phyloP scores from a whole-genome alignment of 2,329 filamentous ascomycete species.

The Colletotrichum sojae region DNA sequence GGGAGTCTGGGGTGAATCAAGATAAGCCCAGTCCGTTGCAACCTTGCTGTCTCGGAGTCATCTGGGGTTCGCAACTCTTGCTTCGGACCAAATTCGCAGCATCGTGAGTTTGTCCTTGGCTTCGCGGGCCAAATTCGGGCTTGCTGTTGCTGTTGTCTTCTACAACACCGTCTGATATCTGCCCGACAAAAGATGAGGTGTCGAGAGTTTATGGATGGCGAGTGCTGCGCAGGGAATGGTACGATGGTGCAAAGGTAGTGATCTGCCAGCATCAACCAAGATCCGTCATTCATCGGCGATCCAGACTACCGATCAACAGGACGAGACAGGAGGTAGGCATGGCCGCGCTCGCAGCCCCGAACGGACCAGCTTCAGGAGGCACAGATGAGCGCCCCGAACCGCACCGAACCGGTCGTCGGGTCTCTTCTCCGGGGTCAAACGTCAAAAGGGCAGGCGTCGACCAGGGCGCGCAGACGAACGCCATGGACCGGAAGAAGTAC shows the following conservation, averaged over 20 bases:
- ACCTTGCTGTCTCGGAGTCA: slow-evolving; percentile 26
- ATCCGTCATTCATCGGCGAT: slow-evolving; percentile 14
- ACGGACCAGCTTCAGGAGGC: background rate
- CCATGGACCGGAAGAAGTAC: slow-evolving; percentile 21
- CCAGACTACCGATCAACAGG: slow-evolving; percentile 20
- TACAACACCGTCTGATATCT: background rate
- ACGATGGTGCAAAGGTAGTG: background rate
- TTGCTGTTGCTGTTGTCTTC: background rate
- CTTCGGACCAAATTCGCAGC: slow-evolving; percentile 1
- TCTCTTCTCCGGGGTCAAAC: background rate
- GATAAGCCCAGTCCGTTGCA: slow-evolving; percentile 15
- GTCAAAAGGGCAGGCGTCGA: slow-evolving; percentile 7
- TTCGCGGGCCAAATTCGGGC: slow-evolving; percentile 17
- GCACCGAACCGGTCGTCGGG: slow-evolving; percentile 9
- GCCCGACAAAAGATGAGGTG: background rate
- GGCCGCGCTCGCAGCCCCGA: background rate
- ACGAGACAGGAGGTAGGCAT: background rate
- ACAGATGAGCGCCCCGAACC: slow-evolving; percentile 16
- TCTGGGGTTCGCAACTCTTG: slow-evolving; percentile 3
- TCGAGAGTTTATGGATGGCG: background rate
- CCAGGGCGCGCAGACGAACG: slow-evolving; percentile 22
- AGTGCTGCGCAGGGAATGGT: background rate
- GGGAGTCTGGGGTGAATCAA: slow-evolving; percentile 37
- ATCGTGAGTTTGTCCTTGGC: background rate
- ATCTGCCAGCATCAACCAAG: background rate